These are phyloP conservation scores for Boletus mariae DNA, from an alignment of 1,284 basidiomycete species.

Conservation along the genomic window DNA sequence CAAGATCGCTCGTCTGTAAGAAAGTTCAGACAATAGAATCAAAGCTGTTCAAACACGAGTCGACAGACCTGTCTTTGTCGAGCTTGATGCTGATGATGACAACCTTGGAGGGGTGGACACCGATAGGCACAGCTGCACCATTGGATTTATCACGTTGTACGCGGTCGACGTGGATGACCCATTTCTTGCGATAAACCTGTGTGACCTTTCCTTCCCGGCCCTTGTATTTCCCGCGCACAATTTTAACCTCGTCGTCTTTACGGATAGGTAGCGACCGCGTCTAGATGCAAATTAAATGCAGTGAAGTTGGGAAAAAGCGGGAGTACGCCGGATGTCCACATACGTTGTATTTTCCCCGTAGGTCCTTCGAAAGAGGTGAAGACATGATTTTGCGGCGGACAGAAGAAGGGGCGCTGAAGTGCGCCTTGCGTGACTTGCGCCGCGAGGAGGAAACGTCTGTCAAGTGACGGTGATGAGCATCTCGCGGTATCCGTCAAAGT, in stretches of 20 bases:
- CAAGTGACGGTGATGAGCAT: slow-evolving; percentile 25
- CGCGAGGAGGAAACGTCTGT: slow-evolving; percentile 83
- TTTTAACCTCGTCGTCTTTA: slow-evolving; percentile 98
- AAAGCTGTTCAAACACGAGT: background rate
- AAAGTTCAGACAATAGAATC: slow-evolving; percentile 5
- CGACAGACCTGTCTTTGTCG: slow-evolving; percentile 75
- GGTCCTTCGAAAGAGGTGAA: slow-evolving; percentile 92
- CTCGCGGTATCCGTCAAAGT: slow-evolving; percentile 15
- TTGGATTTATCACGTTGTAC: slow-evolving; percentile 98
- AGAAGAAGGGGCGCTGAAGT: slow-evolving; percentile 91
- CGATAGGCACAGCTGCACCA: slow-evolving; percentile 90
- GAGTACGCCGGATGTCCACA: slow-evolving; percentile 34
- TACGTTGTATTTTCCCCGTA: slow-evolving; percentile 90
- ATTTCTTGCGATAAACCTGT: slow-evolving; percentile 99
- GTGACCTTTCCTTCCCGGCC: slow-evolving; percentile 97
- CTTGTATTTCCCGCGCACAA: slow-evolving; percentile 96
- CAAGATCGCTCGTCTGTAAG: slow-evolving; percentile 67
- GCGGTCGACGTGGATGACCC: slow-evolving; percentile 98
- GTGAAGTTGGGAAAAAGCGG: background rate
- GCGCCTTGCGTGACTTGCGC: slow-evolving; percentile 96
- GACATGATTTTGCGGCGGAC: slow-evolving; percentile 98
- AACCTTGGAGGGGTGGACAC: slow-evolving; percentile 96
- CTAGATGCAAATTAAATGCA: slow-evolving; percentile 37
- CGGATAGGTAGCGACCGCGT: slow-evolving; percentile 92
- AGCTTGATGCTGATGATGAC: slow-evolving; percentile 91